Evolutionary conservation across 2,329 filamentous ascomycete species (phyloP).

Genomic region (Ceratocystis harringtonii): DNA sequence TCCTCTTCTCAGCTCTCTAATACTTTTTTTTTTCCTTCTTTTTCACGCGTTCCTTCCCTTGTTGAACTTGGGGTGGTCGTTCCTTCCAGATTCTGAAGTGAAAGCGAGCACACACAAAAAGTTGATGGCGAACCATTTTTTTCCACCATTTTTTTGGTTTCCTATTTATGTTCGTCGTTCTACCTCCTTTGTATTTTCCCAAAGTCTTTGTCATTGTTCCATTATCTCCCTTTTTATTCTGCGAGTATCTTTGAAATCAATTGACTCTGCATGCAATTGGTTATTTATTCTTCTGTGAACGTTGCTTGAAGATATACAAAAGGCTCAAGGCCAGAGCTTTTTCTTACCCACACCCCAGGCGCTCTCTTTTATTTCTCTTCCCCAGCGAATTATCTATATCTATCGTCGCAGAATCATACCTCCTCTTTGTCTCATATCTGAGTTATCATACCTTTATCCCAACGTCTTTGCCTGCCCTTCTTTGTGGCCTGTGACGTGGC

Average conservation of each 20-base stretch:
- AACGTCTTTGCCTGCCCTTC: neutral
- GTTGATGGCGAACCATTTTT: neutral
- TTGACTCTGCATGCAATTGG: neutral
- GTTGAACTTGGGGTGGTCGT: neutral
- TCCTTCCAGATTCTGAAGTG: neutral
- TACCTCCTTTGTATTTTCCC: neutral
- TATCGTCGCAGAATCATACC: neutral
- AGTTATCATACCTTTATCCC: neutral
- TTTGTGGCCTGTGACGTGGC: neutral
- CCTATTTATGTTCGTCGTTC: neutral
- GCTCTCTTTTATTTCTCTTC: neutral
- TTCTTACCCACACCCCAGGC: neutral
- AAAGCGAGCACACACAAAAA: neutral
- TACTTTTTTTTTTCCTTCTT: neutral
- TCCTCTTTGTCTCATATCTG: neutral
- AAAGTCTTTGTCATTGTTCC: neutral
- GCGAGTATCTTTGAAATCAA: neutral
- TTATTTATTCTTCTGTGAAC: neutral
- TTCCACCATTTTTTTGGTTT: neutral
- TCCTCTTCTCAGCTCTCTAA: neutral
- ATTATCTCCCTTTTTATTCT: neutral
- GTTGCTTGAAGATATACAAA: neutral
- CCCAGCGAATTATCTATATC: neutral
- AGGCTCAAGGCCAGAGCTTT: neutral
- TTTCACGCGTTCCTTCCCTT: constrained; percentile 3